Evolutionary conservation across 768 basidiomycete genomes (phyloP).

Genomic region (Sarcodon aspratus): DNA sequence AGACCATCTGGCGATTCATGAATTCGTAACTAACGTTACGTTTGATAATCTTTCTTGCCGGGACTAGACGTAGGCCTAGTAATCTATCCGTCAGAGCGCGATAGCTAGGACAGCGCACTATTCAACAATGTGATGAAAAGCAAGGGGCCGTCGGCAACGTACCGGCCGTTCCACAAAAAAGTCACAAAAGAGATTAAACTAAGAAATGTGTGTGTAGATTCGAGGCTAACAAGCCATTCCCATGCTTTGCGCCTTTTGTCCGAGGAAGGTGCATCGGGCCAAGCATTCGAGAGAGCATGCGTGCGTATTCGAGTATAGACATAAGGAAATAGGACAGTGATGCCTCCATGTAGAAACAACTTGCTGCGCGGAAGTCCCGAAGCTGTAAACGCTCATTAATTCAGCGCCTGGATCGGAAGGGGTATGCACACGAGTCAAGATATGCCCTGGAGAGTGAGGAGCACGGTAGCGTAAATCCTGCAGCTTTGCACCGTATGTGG

Average conservation of each 20-base stretch:
- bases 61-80: conserved; percentile 61
- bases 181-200: conserved; percentile 66
- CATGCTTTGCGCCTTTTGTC: conserved; percentile 67
- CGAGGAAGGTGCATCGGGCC: conserved; percentile 84
- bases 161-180: conserved; percentile 86
- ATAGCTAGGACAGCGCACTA: conserved; percentile 41
- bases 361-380: conserved; percentile 53
- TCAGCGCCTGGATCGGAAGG: neutral
- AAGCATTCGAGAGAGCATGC: conserved; percentile 72
- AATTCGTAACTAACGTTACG: conserved; percentile 95
- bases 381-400: conserved; percentile 26
- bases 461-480: conserved; percentile 60
- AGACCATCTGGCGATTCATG: conserved; percentile 99
- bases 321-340: conserved; percentile 74
- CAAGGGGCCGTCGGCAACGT: conserved; percentile 14
- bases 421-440: conserved; percentile 14
- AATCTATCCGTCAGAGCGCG: conserved; percentile 76
- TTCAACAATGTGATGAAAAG: neutral
- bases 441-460: conserved; percentile 19
- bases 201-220: conserved; percentile 53
- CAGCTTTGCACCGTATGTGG: conserved; percentile 75
- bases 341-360: conserved; percentile 52
- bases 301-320: conserved; percentile 61
- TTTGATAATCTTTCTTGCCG: conserved; percentile 54
- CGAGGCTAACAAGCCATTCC: conserved; percentile 53